Evolutionary conservation across 2,329 filamentous ascomycete species (phyloP), one percentile per base, ranked within the genome.

Genomic region (Cercospora berteroae): DNA sequence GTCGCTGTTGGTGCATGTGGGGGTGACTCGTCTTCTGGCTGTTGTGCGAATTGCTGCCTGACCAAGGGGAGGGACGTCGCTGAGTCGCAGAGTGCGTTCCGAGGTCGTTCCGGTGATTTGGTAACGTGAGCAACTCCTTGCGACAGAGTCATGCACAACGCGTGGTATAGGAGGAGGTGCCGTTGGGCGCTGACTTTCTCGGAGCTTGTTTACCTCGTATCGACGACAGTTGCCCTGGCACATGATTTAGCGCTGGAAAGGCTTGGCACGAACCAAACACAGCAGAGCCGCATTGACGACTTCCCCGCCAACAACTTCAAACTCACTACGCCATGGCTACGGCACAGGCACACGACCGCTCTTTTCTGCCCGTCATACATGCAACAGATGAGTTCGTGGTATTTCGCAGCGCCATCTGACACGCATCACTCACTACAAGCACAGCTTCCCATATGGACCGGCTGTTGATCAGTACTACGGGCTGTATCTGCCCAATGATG

Each of bases 401-500:
- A 16, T 16, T 18, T 18, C n/a, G 29, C 44, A 10, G 23, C 5
- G 18, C 44, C 12, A 29, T n/a, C 5, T 33, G 12, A 25, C 31
- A 13, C 18, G 29, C 18, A 31, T 4, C 25, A 36, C 44, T 59
- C 20, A 57, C 29, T 9, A 9, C 7, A 5, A 33, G 9, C 12
- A 27, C 27, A 67, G 66, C 72, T 83, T 85, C n/a, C 83, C 84
- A 0, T 77, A 81, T 13, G 76, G 81, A 69, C 82, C 82, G 69
- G 77, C 79, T 64, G 73, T 77, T 42, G 77, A 81, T 65, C 79
- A 78, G 4, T 81, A 87, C 77, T 85, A 88, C 74, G 82, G 82
- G 44, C 85, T 96, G 71, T 92, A 88, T 76, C 88, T 91, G 10
- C 81, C 91, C 9, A 79, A 88, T 9, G 89, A 87, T 82, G 80